phyloP scores from a whole-genome alignment of 495 filamentous ascomycete genomes.

The Neohortaea acidophila region DNA sequence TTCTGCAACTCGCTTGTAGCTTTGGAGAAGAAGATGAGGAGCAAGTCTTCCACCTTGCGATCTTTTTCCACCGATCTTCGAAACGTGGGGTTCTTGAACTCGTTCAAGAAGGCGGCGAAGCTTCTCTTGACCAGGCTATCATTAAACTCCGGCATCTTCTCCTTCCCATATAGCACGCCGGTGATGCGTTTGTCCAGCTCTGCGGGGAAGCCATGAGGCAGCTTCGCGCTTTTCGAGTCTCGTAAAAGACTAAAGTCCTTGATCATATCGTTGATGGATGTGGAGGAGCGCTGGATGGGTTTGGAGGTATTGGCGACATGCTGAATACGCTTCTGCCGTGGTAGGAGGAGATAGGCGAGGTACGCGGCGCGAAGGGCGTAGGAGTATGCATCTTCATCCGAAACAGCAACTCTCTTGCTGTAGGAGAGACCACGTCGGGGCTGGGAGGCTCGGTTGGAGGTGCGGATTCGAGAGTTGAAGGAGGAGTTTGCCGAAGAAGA shows the following conservation, averaged over 20 bases:
- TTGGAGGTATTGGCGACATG: constrained; percentile 50
- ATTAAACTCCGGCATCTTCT: constrained; percentile 61
- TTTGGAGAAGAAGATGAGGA: constrained; percentile 79
- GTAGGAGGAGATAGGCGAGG: constrained; percentile 83
- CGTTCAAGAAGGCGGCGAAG: constrained; percentile 67
- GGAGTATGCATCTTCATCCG: constrained; percentile 63
- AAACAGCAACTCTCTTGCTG: constrained; percentile 33
- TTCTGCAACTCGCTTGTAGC: constrained; percentile 80
- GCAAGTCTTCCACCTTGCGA: constrained; percentile 74
- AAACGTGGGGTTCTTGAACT: constrained; percentile 55
- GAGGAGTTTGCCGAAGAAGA: constrained; percentile 8
- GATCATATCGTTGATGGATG: constrained; percentile 54
- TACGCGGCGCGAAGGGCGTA: constrained; percentile 85
- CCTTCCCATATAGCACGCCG: constrained; percentile 50
- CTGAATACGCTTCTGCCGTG: constrained; percentile 71
- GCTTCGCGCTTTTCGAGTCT: constrained; percentile 60
- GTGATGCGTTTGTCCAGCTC: constrained; percentile 55
- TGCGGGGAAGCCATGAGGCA: constrained; percentile 63
- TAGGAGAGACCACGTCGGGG: constrained; percentile 37
- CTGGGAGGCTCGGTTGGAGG: constrained; percentile 41
- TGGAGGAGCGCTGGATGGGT: constrained; percentile 46
- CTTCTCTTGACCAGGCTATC: constrained; percentile 63
- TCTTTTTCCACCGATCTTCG: constrained; percentile 80
- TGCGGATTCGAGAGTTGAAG: constrained; percentile 23
- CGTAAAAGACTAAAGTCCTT: constrained; percentile 61